These are phyloP conservation scores for Ogataea kodamae DNA, from an alignment of 805 yeast species.

Conservation along the genomic window DNA sequence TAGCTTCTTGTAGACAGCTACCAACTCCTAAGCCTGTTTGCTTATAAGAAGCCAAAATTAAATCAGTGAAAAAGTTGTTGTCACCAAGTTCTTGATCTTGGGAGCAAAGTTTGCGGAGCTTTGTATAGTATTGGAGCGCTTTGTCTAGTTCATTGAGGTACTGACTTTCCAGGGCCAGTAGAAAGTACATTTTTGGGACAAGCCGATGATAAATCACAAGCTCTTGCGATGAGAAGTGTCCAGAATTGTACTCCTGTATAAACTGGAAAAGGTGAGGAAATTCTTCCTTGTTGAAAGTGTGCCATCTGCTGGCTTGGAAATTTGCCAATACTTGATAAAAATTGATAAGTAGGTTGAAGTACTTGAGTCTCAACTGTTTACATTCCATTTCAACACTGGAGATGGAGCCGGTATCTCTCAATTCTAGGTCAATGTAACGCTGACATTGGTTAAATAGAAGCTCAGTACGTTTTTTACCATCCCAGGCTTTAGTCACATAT, in stretches of 20 bases:
- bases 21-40: conserved; percentile 26
- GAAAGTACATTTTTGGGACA: conserved; percentile 37
- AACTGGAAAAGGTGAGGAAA: conserved; percentile 26
- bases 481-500: conserved; percentile 36
- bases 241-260: conserved; percentile 35
- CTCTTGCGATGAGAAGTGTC: conserved; percentile 39
- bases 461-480: conserved; percentile 33
- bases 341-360: conserved; percentile 29
- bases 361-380: conserved; percentile 30
- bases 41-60: conserved; percentile 18
- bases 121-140: conserved; percentile 39
- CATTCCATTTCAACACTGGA: conserved; percentile 26
- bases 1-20: conserved; percentile 21
- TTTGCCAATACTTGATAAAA: conserved; percentile 38
- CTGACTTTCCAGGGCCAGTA: conserved; percentile 41
- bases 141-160: conserved; percentile 33
- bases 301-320: conserved; percentile 26
- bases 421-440: conserved; percentile 31
- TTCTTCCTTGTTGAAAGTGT: conserved; percentile 4
- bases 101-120: conserved; percentile 30
- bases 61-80: conserved; percentile 24
- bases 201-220: conserved; percentile 35
- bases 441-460: conserved; percentile 38
- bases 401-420: conserved; percentile 10
- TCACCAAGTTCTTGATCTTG: conserved; percentile 18